Conservation (phyloP, 768 basidiomycete species). For the Boletus pseudopeckii region DNA sequence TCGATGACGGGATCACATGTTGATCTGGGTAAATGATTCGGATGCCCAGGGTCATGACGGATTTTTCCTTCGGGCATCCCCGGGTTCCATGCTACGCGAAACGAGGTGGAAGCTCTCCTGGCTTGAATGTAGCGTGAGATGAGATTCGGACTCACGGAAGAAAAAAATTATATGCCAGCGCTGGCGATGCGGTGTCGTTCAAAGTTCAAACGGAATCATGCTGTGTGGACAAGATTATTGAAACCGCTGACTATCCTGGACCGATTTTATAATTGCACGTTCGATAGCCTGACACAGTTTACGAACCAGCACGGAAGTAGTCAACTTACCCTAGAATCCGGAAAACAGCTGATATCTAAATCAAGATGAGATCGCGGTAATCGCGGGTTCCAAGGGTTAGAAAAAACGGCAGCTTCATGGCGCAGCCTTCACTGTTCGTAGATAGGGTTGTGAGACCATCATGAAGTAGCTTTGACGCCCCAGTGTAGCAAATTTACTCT, state of each 20-base stretch:
- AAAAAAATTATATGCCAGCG: not conserved
- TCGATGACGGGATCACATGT: not conserved
- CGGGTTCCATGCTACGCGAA: slow-evolving; percentile 10
- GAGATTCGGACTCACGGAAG: slow-evolving; percentile 2
- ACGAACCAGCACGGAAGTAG: not conserved
- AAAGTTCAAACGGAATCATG: not conserved
- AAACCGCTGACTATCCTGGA: not conserved
- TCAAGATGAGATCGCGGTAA: too few relatives aligned
- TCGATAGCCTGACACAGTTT: not conserved
- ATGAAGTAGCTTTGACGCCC: slow-evolving; percentile 8
- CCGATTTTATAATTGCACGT: too few relatives aligned
- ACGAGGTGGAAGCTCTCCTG: slow-evolving; percentile 4
- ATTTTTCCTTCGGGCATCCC: slow-evolving; percentile 14
- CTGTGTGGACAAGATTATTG: not conserved
- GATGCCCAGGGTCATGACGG: too few relatives aligned
- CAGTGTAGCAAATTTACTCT: slow-evolving; percentile 9
- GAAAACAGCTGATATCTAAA: not conserved
- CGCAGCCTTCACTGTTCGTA: slow-evolving; percentile 6
- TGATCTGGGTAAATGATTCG: not conserved
- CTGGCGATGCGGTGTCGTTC: not conserved
- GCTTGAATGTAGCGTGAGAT: not conserved
- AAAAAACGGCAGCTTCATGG: too few relatives aligned
- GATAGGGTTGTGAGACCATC: not conserved
- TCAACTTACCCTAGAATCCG: slow-evolving; percentile 6
- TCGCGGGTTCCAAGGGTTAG: too few relatives aligned